phyloP scores from a whole-genome alignment of 2,329 filamentous ascomycete genomes.

The Pezicula radicicola region DNA sequence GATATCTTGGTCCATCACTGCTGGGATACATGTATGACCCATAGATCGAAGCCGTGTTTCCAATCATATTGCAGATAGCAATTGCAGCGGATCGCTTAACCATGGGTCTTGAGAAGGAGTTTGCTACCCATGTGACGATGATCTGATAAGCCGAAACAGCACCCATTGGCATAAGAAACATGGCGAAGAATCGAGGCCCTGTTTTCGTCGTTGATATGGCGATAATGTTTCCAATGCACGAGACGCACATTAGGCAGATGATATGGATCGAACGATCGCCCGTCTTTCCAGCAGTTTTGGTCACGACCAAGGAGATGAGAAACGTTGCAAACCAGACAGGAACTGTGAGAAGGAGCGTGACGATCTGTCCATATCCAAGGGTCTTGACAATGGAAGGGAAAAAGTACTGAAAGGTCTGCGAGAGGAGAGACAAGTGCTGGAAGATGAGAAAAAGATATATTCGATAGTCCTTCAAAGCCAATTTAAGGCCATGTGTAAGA shows the following conservation, averaged over 20 bases:
- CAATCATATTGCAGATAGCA: slow-evolving; percentile 23
- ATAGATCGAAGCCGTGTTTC: slow-evolving; percentile 30
- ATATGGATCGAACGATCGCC: slow-evolving; percentile 57
- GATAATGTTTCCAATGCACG: slow-evolving; percentile 52
- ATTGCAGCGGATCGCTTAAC: slow-evolving; percentile 29
- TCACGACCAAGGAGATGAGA: slow-evolving; percentile 49
- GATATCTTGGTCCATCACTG: slow-evolving; percentile 32
- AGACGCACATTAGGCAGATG: slow-evolving; percentile 46
- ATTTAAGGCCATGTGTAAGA: slow-evolving; percentile 42
- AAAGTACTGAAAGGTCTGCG: slow-evolving; percentile 61
- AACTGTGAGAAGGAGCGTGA: slow-evolving; percentile 54
- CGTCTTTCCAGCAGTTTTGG: slow-evolving; percentile 50
- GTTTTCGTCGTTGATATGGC: slow-evolving; percentile 47
- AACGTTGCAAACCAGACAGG: slow-evolving; percentile 57
- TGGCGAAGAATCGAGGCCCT: slow-evolving; percentile 56
- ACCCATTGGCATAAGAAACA: slow-evolving; percentile 59
- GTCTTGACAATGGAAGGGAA: slow-evolving; percentile 63
- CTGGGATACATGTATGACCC: slow-evolving; percentile 30
- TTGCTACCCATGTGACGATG: slow-evolving; percentile 27
- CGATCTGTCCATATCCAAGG: slow-evolving; percentile 51
- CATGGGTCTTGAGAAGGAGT: slow-evolving; percentile 29
- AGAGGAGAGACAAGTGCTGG: slow-evolving; percentile 48
- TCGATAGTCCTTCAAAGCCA: slow-evolving; percentile 46
- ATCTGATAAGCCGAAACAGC: slow-evolving; percentile 46
- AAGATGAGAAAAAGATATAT: slow-evolving; percentile 50